Evolutionary conservation across 2,329 filamentous ascomycete genomes (phyloP), one percentile per base, ranked within the genome.

Genomic region (Tolypocladium capitatum): DNA sequence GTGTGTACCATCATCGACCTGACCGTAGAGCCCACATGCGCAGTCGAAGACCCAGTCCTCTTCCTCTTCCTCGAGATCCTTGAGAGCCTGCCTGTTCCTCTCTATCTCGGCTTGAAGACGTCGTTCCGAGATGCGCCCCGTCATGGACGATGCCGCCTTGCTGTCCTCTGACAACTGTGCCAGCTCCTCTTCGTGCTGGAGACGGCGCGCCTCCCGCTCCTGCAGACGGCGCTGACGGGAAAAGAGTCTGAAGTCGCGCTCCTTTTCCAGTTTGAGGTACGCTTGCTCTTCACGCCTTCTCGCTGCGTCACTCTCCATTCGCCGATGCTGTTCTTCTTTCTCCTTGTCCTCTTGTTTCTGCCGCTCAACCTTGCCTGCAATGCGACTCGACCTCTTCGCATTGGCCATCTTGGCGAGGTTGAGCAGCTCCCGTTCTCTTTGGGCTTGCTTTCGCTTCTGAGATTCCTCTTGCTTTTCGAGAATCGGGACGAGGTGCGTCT

Each of bases 1-100:
- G 61, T 95, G 90, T 8, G 87, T 84, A 33, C 92, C 92, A 62
- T 97, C 92, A 58, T 98, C 92, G 50, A 96, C 86, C 56, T 94
- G 84, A 21, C 92, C 92, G 63, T 95, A 83, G 21, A 89, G 76
- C 27, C 91, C 91, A 63, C 92, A 98, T 27, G 86, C 76, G 62
- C 92, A 98, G 62, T 98, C 92, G 57, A 98, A 98, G 35, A 88
- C 77, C 92, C 92, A 97, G 46, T 89, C 80, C 13, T 88, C 86
- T 43, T 92, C 86, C 55, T 94, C 86, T 18, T 68, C 63, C 18
- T 75, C 77, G 24, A 95, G 74, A 47, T 84, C 78, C 55, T 84
- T 76, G 11, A 95, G 70, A 32, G 86, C 86, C 62, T 82, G 82
- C 62, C 84, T 83, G 53, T 81, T 86, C 63, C 77, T 84, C 58